phyloP scores from a whole-genome alignment of 106 monocot genomes.

The Triglochin maritima region DNA sequence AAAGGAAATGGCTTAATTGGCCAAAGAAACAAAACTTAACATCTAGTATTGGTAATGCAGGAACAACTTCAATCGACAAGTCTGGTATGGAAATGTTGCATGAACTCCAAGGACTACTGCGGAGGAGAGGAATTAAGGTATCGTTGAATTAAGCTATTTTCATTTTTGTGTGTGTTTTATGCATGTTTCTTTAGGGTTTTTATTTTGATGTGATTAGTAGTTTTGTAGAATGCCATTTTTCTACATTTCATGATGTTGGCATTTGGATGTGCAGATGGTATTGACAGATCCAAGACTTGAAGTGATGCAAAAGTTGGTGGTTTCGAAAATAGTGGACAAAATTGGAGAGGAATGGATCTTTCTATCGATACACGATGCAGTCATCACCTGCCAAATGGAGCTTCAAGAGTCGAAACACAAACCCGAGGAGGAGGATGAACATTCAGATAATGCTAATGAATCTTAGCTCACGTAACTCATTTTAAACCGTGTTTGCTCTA shows the following conservation, averaged over 20 bases:
- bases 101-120: slow-evolving; percentile 26
- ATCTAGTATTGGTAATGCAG: slow-evolving; percentile 4
- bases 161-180: too few species aligned
- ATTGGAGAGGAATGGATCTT: background rate
- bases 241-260: too few species aligned
- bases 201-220: too few species aligned
- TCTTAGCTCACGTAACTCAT: too few species aligned
- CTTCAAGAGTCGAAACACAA: slow-evolving; percentile 16
- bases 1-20: too few species aligned
- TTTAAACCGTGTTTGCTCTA: too few species aligned
- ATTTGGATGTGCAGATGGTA: background rate
- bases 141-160: too few species aligned
- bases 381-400: slow-evolving; percentile 13
- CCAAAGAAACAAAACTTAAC: background rate
- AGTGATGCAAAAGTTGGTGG: background rate
- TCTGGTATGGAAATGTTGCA: slow-evolving; percentile 34
- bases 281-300: background rate
- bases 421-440: background rate
- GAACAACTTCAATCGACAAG: slow-evolving; percentile 41
- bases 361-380: background rate
- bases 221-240: too few species aligned
- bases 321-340: background rate
- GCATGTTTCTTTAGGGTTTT: too few species aligned
- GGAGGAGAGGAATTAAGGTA: slow-evolving; percentile 37
- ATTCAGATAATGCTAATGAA: too few species aligned